A percentile compares a stretch with the other conserved stretches of the same genome.
phyloP scores from a whole-genome alignment of 495 filamentous ascomycete species.

The Aspergillus ostianus region DNA sequence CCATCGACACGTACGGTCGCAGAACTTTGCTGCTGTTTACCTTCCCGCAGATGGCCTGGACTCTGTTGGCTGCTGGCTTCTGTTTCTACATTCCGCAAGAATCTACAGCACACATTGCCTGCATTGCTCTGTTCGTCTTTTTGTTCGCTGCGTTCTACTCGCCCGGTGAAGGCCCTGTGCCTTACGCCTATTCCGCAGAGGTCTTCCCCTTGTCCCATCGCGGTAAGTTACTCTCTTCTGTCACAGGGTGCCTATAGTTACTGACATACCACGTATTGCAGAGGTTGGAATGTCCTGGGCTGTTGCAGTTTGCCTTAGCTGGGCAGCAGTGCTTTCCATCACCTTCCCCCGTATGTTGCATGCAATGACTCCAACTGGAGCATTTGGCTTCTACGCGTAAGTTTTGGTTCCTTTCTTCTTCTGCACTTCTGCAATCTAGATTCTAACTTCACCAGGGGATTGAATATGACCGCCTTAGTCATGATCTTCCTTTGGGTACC shows the following conservation, averaged over 20 bases:
- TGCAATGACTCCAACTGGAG: constrained; percentile 52
- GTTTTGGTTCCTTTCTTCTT: constrained; percentile 10
- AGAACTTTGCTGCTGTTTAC: constrained; percentile 76
- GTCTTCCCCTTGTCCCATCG: constrained; percentile 75
- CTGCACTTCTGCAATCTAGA: neutral
- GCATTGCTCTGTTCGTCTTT: constrained; percentile 66
- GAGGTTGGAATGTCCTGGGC: constrained; percentile 76
- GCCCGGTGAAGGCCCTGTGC: constrained; percentile 68
- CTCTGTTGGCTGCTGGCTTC: constrained; percentile 68
- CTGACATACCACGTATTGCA: constrained; percentile 12
- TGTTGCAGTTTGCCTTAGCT: constrained; percentile 69
- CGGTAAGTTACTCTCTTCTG: constrained; percentile 30
- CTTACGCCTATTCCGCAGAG: constrained; percentile 75
- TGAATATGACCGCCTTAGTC: constrained; percentile 66
- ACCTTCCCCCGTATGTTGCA: constrained; percentile 66
- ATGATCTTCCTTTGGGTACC: constrained; percentile 75
- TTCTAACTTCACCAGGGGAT: constrained; percentile 39
- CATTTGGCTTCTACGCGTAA: constrained; percentile 51
- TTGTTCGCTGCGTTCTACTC: constrained; percentile 68
- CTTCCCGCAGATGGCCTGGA: constrained; percentile 83
- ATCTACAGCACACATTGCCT: constrained; percentile 51
- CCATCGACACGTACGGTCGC: constrained; percentile 83
- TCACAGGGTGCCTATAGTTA: neutral
- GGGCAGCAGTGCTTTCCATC: constrained; percentile 70
- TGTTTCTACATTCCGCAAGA: constrained; percentile 62